Base-by-base conservation (phyloP, 805 yeast genomes). In the Sugiyamaella americana region DNA sequence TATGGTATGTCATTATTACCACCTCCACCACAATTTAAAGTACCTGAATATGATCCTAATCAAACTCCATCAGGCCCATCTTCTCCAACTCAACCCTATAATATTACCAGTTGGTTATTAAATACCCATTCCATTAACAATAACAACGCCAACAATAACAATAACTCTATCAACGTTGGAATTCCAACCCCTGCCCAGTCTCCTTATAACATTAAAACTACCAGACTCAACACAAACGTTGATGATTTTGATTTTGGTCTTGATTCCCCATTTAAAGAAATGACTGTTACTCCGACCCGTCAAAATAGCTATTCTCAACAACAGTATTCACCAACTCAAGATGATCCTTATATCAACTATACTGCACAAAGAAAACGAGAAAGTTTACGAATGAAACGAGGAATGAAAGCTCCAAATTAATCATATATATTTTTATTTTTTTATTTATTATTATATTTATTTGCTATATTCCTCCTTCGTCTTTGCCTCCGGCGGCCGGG, bases 361-460 rank as follows among this genome's bases (percentile, higher is more conserved):
- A 75, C 79, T 1, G 69, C 74, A 22, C 72, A 71, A 51, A 65
- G 80, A 50, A 76, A 76, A 58, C 69, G 80, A 53, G 79, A 75
- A 51, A 69, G 76, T 52, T 57, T 76, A 51, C 71, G 75, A 48
- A 58, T 74, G 55, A 75, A 75, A 57, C 70, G 79, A 56, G 65
- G 65, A 44, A 53, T 53, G 40, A 47, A 47, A 29, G 17, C 41
- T 39, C 22, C 5, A 13, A 37, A 6, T 13, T 26, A 26, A 26
- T 8, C 32, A 26, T n/a, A n/a, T n/a, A n/a, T n/a, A n/a, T n/a
- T n/a, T n/a, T n/a, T n/a, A n/a, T n/a, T n/a, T n/a, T n/a, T n/a
- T n/a, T n/a, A n/a, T n/a, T n/a, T n/a, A n/a, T n/a, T n/a, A n/a
- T n/a, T n/a, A n/a, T n/a, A n/a, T n/a, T n/a, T n/a, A n/a, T n/a